Evolutionary conservation across 176 grass and related monocot species (phyloP), one percentile per base, ranked within the genome.

Genomic region (barley (Hordeum vulgare)): DNA sequence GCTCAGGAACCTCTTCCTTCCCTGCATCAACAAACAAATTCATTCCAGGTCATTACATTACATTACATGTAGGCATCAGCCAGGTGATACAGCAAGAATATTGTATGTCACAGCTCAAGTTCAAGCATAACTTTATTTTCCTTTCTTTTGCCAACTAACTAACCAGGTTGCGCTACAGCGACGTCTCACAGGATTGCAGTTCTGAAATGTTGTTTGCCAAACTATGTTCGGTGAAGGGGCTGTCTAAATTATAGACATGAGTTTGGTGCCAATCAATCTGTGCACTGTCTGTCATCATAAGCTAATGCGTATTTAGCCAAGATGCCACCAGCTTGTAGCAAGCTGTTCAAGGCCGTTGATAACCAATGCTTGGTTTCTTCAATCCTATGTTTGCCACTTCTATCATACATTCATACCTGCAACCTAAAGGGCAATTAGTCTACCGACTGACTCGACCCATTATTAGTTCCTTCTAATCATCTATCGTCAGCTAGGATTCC

Each of bases 1-100:
- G 74, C 88, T 90, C 83, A 94, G 90, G 23, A 99, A 90, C 75
- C 86, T 99, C 91, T 92, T 99, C 76, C 91, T 90, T 40, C 93
- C 91, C 96, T 99, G 89, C 83, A 73, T 42, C 31, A 67, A 66
- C 54, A 20, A 67, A 75, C 54, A 54, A 77, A 25, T 61, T 84
- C 53, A 39, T 18, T 76, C 40, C 25, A 63, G 39, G 29, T 92
- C 49, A 47, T 47, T 47, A 47, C 44, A 47, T 47, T 14, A 45
- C 61, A 94, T 80, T 40, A 71, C 41, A 10, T 17, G 10, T 17
- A 23, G 34, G 14, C 39, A 74, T 69, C 29, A 24, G 61, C 74
- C 59, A 74, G 14, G 26, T 39, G 53, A 60, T 21, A 23, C 20
- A 61, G 23, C 29, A 77, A 54, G 71, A 82, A 54, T 54, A 8